These are phyloP conservation scores for Coprinopsis sp. DNA, from an alignment of 768 basidiomycete genomes.

Conservation along the genomic window DNA sequence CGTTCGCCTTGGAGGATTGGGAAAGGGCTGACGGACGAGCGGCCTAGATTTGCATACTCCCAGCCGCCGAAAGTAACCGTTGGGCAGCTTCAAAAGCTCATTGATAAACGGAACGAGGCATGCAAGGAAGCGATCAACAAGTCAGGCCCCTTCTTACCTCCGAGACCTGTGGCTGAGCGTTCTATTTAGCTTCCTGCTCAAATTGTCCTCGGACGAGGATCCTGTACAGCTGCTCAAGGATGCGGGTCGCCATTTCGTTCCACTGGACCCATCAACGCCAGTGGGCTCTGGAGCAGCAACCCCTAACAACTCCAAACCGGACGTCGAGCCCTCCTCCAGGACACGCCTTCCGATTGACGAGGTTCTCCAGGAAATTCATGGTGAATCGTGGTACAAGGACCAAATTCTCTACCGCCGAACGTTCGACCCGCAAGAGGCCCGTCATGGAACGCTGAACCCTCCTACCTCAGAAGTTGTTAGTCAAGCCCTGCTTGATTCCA, in stretches of 20 bases:
- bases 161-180: background rate
- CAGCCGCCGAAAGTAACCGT: constrained; percentile 43
- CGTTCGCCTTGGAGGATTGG: constrained; percentile 2
- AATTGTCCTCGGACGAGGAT: constrained; percentile 51
- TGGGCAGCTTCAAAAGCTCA: constrained; percentile 58
- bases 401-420: constrained; percentile 43
- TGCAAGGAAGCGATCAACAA: constrained; percentile 68
- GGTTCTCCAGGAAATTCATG: constrained; percentile 53
- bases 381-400: constrained; percentile 60
- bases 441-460: constrained; percentile 43
- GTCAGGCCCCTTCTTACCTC: constrained; percentile 29
- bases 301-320: constrained; percentile 15
- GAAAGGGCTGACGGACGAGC: constrained; percentile 1
- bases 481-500: constrained; percentile 50
- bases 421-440: background rate
- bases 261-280: constrained; percentile 49
- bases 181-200: constrained; percentile 49
- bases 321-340: constrained; percentile 27
- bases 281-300: constrained; percentile 9
- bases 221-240: constrained; percentile 58
- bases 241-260: constrained; percentile 68
- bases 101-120: constrained; percentile 62
- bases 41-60: constrained; percentile 21
- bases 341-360: constrained; percentile 54
- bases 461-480: constrained; percentile 54